Conservation (phyloP, 306 rosid species). For the Vachellia pachyceras region DNA sequence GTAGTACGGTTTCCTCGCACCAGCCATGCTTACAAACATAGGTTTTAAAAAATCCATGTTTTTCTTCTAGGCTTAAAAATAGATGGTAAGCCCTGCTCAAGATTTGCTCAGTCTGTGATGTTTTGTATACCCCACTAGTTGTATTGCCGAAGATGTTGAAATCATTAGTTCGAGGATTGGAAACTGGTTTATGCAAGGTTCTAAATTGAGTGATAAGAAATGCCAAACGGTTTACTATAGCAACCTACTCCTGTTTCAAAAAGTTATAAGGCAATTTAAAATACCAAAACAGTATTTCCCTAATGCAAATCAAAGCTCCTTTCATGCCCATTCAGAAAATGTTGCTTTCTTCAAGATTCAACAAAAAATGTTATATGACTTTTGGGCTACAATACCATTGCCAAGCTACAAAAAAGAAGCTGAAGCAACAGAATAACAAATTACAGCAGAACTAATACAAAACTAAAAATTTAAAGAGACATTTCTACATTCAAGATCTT, state of each 20-base stretch:
- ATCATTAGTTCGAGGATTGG: neutral
- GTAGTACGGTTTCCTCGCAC: neutral
- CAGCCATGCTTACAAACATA: neutral
- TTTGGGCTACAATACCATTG: neutral
- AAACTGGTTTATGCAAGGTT: neutral
- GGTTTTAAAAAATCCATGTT: neutral
- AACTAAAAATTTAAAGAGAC: slow-evolving; percentile 10
- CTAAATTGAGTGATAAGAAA: neutral
- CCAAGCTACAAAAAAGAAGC: neutral
- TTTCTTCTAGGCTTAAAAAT: neutral
- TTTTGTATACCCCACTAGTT: neutral
- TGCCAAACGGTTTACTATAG: neutral
- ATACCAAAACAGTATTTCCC: neutral
- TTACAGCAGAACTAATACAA: slow-evolving; percentile 9
- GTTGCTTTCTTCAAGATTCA: neutral
- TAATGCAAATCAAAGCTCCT: slow-evolving; percentile 6
- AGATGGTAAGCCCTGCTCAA: neutral
- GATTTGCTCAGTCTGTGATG: neutral
- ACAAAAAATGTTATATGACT: neutral
- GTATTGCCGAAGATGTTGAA: neutral
- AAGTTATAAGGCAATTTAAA: slow-evolving; percentile 12
- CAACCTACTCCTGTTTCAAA: neutral
- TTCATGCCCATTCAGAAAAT: slow-evolving; percentile 12
- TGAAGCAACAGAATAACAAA: neutral
- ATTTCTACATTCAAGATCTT: slow-evolving; percentile 23